Evolutionary conservation across 768 basidiomycete species (phyloP), one percentile per base, ranked within the genome.

Genomic region (Serendipita sp.): DNA sequence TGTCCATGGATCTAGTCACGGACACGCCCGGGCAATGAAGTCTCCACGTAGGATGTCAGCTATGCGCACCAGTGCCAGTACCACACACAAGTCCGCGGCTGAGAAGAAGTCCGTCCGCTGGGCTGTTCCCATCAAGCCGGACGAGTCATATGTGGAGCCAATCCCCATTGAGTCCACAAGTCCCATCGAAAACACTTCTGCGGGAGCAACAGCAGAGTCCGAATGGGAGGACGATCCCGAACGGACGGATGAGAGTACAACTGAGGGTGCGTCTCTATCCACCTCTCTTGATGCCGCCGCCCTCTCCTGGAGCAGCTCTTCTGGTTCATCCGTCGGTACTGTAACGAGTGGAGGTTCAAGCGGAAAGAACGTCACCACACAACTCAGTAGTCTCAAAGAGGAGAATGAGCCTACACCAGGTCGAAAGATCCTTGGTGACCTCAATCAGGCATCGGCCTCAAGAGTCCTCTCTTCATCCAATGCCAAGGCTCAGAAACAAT

Each of bases 201-300:
- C 44, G 68, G 76, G 13, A 72, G 72, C 16, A 75, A 83, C 64
- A 77, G 70, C 36, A 50, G 37, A 40, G 40, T 53, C 52, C 36
- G 89, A 92, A 64, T 91, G 90, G 89, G 89, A 91, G 73, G 88
- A 91, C 70, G 88, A 91, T 70, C 40, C 5, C 5, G 40, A 40
- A 40, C 87, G 81, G 74, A 88, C 86, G 0, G 88, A 92, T 5
- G 88, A 88, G 60, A 88, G 85, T 70, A 87, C 68, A 81, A 78
- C 70, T n/a, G 55, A 60, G 27, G 33, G 10, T 10, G 23, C 55
- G 3, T 23, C 48, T 8, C 13, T 40, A 40, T 60, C 55, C 55
- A 60, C 78, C 83, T 70, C 66, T 76, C 64, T 74, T 80, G 3
- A 63, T 66, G 15, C 71, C 74, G n/a, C 75, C 77, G 37, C 63